Base-by-base conservation (phyloP, 805 yeast species). In the Sugiyamaella smithiae region DNA sequence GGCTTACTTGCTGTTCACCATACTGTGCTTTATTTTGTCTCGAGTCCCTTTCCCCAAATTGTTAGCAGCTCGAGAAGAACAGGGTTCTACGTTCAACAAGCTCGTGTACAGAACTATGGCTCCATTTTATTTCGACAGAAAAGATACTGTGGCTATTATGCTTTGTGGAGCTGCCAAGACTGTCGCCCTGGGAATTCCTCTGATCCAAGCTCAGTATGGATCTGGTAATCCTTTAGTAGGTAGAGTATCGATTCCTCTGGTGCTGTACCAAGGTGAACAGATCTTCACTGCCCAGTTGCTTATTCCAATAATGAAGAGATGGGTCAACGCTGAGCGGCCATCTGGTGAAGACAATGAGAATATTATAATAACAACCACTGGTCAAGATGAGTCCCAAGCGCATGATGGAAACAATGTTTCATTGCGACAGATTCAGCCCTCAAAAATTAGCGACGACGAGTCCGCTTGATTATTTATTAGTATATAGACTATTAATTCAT, bases 131-230 rank as follows among this genome's bases (percentile, higher is more conserved):
- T 85, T 85, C 65, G 73, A 74, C 58, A 77, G 82, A 56, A 65
- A 71, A 45, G 96, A 89, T 60, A 79, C 96, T 0, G 86, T 87
- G 29, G 75, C 90, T 9, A 76, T 89, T 44, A 77, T 88, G 84
- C 74, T 88, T 51, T 87, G 96, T 66, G 96, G 95, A 8, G 91
- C 95, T 4, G 96, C 97, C 1, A 89, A 88, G 65, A 88, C 96
- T 0, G 96, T 95, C 0, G 96, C 96, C 0, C 71, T 88, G 45
- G 97, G 96, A 31, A 95, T 88, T 3, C 85, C 95, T 1, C 71
- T 88, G 44, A 74, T 85, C n/a, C 74, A 89, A 1, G 79, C 91
- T 0, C 91, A 85, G 63, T 88, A 87, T 63, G 95, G 95, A 12
- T 66, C 77, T 4, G 60, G 74, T 40, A 79, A 77, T 57, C 71